Percentiles rank a stretch among this genome's conserved stretches.
Conservation (phyloP, 768 basidiomycete genomes). For the Gloeostereum incarnatum region DNA sequence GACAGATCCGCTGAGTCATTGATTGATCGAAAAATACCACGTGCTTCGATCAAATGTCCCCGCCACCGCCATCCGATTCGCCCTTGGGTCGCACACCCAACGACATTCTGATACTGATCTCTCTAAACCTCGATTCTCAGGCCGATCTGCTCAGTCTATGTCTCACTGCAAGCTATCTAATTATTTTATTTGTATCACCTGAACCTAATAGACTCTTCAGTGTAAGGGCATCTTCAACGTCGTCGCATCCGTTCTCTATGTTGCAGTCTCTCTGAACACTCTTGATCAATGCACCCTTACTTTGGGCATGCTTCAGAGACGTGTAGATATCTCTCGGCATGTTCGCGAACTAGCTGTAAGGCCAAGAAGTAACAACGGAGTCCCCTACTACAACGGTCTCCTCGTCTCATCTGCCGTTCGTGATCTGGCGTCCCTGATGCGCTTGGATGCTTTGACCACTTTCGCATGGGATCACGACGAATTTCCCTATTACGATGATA, state of each 20-base stretch:
- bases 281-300: conserved; percentile 54
- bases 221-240: conserved; percentile 42
- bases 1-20: too few species aligned
- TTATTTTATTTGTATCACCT: not conserved
- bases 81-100: too few species aligned
- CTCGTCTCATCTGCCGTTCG: conserved; percentile 43
- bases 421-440: conserved; percentile 32
- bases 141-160: conserved; percentile 50
- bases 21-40: too few species aligned
- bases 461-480: conserved; percentile 73
- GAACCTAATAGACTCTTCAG: conserved; percentile 21
- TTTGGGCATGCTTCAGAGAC: conserved; percentile 49
- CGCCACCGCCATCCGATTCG: too few species aligned
- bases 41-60: too few species aligned
- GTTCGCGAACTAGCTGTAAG: conserved; percentile 48
- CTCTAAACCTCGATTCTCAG: conserved; percentile 40
- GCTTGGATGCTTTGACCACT: conserved; percentile 52
- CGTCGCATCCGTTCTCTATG: conserved; percentile 52
- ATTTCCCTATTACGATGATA: conserved; percentile 55
- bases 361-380: conserved; percentile 19
- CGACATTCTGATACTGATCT: too few species aligned
- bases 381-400: conserved; percentile 13
- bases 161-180: conserved; percentile 38
- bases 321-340: conserved; percentile 56
- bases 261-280: conserved; percentile 42